Percentiles rank a stretch among this genome's conserved stretches.
Conservation (phyloP, 164 flowering plant genomes). For the Dillenia turbinata region DNA sequence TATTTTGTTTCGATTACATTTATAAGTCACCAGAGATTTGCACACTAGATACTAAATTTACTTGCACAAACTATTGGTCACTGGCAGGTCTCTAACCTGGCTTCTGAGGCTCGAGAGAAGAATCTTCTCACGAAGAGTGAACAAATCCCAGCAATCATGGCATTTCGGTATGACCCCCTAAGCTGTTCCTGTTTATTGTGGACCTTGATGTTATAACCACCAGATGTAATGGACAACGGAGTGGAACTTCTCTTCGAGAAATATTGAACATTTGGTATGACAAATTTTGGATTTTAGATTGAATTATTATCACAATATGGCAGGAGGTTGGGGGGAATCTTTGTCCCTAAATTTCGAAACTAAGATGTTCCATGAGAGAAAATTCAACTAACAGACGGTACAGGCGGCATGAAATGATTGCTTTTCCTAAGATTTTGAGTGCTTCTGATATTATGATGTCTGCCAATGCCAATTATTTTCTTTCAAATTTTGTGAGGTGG, state of each 20-base stretch:
- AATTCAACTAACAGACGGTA: too few relatives aligned
- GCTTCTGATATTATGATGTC: too few relatives aligned
- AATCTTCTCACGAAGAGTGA: slow-evolving; percentile 56
- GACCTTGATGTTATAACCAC: background rate
- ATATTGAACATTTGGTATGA: too few relatives aligned
- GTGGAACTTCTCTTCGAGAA: background rate
- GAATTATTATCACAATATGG: too few relatives aligned
- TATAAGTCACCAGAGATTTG: background rate
- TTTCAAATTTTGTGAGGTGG: too few relatives aligned
- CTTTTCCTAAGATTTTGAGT: too few relatives aligned
- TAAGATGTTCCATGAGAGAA: too few relatives aligned
- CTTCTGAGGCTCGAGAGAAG: slow-evolving; percentile 65
- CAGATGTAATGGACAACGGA: background rate
- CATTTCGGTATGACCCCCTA: slow-evolving; percentile 56
- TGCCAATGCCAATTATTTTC: too few relatives aligned
- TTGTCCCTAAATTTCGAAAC: too few relatives aligned
- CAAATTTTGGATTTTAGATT: too few relatives aligned
- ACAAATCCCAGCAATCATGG: slow-evolving; percentile 82
- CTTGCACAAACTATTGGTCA: background rate
- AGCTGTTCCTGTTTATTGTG: background rate
- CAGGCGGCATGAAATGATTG: too few relatives aligned
- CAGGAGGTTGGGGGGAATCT: too few relatives aligned
- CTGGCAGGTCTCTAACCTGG: slow-evolving; percentile 64
- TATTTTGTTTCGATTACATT: background rate
- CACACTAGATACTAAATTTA: background rate